These are phyloP conservation scores for Poteriospumella lacustris DNA, from an alignment of 108 stramenopile genomes.

Conservation along the genomic window DNA sequence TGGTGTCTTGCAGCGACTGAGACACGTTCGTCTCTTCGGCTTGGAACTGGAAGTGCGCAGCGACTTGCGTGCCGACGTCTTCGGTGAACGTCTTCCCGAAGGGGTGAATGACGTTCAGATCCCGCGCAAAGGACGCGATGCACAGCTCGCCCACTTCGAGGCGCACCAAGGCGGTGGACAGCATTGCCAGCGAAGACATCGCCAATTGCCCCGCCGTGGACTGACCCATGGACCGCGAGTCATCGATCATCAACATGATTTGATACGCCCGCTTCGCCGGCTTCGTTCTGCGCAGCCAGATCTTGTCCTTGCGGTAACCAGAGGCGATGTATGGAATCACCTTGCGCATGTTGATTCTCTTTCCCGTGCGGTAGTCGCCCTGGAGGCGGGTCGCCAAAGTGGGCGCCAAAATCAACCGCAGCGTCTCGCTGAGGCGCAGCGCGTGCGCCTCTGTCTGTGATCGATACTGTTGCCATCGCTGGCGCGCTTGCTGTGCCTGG, in stretches of 20 bases:
- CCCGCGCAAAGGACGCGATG: slow-evolving; percentile 82
- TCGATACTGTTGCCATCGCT: slow-evolving; percentile 61
- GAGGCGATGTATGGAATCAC: slow-evolving; percentile 98
- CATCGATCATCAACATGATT: slow-evolving; percentile 89
- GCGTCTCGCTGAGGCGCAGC: slow-evolving; percentile 88
- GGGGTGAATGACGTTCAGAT: slow-evolving; percentile 76
- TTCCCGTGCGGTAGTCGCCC: slow-evolving; percentile 95
- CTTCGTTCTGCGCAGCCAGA: slow-evolving; percentile 97
- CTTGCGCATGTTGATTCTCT: slow-evolving; percentile 95
- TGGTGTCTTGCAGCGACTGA: slow-evolving; percentile 73
- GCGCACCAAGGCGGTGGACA: slow-evolving; percentile 82
- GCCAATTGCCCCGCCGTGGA: slow-evolving; percentile 83
- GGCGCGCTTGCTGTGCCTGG: slow-evolving; percentile 42
- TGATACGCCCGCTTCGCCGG: slow-evolving; percentile 94
- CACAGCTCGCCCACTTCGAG: slow-evolving; percentile 90
- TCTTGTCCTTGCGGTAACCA: slow-evolving; percentile 95
- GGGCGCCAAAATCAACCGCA: slow-evolving; percentile 91
- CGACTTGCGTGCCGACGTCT: slow-evolving; percentile 71
- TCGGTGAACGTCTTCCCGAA: slow-evolving; percentile 80
- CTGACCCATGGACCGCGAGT: slow-evolving; percentile 90
- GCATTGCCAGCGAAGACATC: slow-evolving; percentile 74
- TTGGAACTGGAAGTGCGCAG: slow-evolving; percentile 69
- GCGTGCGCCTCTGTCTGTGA: slow-evolving; percentile 66
- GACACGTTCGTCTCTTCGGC: slow-evolving; percentile 71
- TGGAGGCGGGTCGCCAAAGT: slow-evolving; percentile 71